Evolutionary conservation across 169 alveolate species (phyloP).

Genomic region (Cardiosporidium cionae): DNA sequence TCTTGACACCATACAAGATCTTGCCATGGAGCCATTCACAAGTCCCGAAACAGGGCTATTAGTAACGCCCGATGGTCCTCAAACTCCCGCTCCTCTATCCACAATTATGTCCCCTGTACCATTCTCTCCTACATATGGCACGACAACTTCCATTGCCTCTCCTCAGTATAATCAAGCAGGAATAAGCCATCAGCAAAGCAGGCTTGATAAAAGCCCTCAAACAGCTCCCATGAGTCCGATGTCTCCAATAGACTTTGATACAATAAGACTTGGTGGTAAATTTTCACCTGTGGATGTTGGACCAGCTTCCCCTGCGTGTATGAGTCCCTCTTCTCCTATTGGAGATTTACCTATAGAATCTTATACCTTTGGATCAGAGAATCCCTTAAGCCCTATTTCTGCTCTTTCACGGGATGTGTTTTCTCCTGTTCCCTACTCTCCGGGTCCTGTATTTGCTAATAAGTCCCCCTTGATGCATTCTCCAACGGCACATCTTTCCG

Average conservation of each 20-base stretch:
- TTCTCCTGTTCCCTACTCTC: slow-evolving; percentile 53
- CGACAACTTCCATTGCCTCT: slow-evolving; percentile 53
- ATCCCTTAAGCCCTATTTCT: slow-evolving; percentile 35
- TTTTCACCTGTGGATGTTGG: slow-evolving; percentile 74
- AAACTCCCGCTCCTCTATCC: slow-evolving; percentile 12
- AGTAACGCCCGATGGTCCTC: slow-evolving; percentile 18
- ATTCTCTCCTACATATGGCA: slow-evolving; percentile 59
- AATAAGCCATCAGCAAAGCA: no score
- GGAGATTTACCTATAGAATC: slow-evolving; percentile 27
- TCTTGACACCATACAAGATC: slow-evolving; percentile 58
- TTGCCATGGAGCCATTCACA: slow-evolving; percentile 56
- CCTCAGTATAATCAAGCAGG: slow-evolving; percentile 57
- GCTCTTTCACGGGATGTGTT: slow-evolving; percentile 38
- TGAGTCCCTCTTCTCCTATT: slow-evolving; percentile 33
- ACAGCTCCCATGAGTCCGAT: slow-evolving; percentile 23
- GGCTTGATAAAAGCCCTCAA: no score
- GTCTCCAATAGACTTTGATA: slow-evolving; percentile 47
- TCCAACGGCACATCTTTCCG: no score
- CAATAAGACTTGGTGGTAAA: slow-evolving; percentile 68
- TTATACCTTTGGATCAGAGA: slow-evolving; percentile 30
- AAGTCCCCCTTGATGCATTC: no score
- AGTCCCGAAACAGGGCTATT: slow-evolving; percentile 53
- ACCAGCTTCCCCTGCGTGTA: slow-evolving; percentile 74
- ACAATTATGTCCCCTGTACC: slow-evolving; percentile 52
- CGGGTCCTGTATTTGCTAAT: no score